A percentile compares a stretch with the other conserved stretches of the same genome.
phyloP scores from a whole-genome alignment of 805 yeast species.

The Candida palmyrensis region DNA sequence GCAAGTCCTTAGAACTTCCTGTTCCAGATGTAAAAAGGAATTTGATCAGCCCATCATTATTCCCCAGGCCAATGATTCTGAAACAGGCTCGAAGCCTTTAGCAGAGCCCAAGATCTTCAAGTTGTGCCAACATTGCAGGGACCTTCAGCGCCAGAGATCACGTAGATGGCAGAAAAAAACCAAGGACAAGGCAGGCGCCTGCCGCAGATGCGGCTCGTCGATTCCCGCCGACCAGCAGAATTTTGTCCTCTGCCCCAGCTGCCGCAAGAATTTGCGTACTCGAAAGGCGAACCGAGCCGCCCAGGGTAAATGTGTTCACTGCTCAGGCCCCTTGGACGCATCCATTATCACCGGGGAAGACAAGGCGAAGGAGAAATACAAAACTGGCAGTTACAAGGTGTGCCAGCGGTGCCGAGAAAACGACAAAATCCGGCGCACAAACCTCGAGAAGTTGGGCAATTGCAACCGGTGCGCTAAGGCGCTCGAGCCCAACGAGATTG shows the following conservation, averaged over 20 bases:
- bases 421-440: constrained; percentile 53
- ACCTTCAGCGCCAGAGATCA: constrained; percentile 56
- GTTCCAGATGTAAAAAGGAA: constrained; percentile 57
- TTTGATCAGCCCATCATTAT: constrained; percentile 42
- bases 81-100: constrained; percentile 21
- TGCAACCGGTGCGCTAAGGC: constrained; percentile 60
- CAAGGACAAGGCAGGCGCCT: constrained; percentile 55
- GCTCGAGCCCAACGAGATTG: constrained; percentile 40
- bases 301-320: constrained; percentile 64
- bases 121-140: constrained; percentile 61
- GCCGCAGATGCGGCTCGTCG: constrained; percentile 57
- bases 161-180: constrained; percentile 63
- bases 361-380: constrained; percentile 16
- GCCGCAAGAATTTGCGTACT: constrained; percentile 50
- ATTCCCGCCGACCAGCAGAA: constrained; percentile 47
- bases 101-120: constrained; percentile 43
- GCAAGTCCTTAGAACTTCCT: constrained; percentile 31
- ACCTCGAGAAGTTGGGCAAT: constrained; percentile 51
- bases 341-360: constrained; percentile 29
- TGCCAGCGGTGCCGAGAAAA: constrained; percentile 60
- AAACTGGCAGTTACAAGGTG: constrained; percentile 46
- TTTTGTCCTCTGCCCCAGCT: constrained; percentile 56
- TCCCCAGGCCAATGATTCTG: constrained; percentile 18
- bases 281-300: constrained; percentile 56
- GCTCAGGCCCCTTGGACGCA: constrained; percentile 51